Evolutionary conservation across 352 stramenopile species (phyloP).

Genomic region (Phytopythium vexans): DNA sequence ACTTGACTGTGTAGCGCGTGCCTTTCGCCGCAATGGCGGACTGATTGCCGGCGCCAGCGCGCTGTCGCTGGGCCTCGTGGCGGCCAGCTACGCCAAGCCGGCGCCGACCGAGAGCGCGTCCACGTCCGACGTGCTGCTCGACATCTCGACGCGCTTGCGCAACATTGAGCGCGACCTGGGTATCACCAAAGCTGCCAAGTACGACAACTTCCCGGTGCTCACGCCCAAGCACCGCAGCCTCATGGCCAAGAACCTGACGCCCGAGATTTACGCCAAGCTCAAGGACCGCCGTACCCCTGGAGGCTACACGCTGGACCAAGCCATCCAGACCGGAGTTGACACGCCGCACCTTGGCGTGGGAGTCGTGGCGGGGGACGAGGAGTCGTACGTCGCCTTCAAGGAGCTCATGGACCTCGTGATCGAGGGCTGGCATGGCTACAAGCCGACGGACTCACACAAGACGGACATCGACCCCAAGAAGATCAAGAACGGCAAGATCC

Average conservation of each 20-base stretch:
- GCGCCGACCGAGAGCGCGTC: conserved; percentile 49
- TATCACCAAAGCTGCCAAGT: conserved; percentile 33
- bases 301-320: conserved; percentile 80
- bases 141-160: conserved; percentile 60
- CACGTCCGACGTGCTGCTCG: conserved; percentile 55
- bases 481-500: conserved; percentile 44
- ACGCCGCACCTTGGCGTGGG: conserved; percentile 71
- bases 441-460: conserved; percentile 50
- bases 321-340: conserved; percentile 75
- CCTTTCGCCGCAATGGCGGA: conserved; percentile 53
- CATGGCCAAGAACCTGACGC: conserved; percentile 77
- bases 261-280: conserved; percentile 67
- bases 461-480: conserved; percentile 77
- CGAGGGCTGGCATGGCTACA: conserved; percentile 78
- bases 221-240: conserved; percentile 70
- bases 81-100: conserved; percentile 32
- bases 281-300: conserved; percentile 55
- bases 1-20: conserved; percentile 25
- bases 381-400: conserved; percentile 81
- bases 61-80: conserved; percentile 52
- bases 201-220: conserved; percentile 78
- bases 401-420: conserved; percentile 79
- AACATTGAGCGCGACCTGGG: conserved; percentile 67
- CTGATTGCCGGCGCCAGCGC: conserved; percentile 51
- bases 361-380: conserved; percentile 75